Evolutionary conservation across 108 stramenopile genomes (phyloP).

Genomic region (Discostella pseudostelligera): DNA sequence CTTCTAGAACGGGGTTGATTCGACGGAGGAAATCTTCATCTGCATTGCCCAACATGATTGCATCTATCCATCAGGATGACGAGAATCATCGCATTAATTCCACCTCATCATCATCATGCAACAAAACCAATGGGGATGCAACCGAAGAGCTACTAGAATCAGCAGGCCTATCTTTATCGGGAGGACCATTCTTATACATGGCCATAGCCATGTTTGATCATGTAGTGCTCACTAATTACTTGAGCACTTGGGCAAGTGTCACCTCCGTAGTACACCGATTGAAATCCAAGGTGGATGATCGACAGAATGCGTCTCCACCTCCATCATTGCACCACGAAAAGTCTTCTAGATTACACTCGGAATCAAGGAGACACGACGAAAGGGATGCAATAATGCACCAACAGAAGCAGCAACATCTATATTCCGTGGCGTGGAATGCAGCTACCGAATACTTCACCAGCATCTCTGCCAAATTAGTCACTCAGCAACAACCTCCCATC

Average conservation of each 20-base stretch:
- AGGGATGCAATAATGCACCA: background rate
- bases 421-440: constrained; percentile 46
- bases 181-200: constrained; percentile 43
- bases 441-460: constrained; percentile 38
- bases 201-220: constrained; percentile 36
- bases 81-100: background rate
- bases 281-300: background rate
- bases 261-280: constrained; percentile 1
- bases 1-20: background rate
- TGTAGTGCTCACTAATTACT: constrained; percentile 20
- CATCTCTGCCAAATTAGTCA: constrained; percentile 33
- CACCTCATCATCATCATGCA: constrained; percentile 1
- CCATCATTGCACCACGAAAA: background rate
- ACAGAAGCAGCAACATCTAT: constrained; percentile 7
- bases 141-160: constrained; percentile 70
- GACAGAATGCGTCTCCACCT: background rate
- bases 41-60: constrained; percentile 11
- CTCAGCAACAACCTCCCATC: background rate
- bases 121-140: constrained; percentile 18
- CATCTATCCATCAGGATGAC: background rate
- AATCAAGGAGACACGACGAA: background rate
- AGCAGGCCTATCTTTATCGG: constrained; percentile 52
- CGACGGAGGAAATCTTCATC: constrained; percentile 26
- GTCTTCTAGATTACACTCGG: background rate
- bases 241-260: constrained; percentile 13